phyloP scores from a whole-genome alignment of 345 rosid genomes.

The Brassica juncea region DNA sequence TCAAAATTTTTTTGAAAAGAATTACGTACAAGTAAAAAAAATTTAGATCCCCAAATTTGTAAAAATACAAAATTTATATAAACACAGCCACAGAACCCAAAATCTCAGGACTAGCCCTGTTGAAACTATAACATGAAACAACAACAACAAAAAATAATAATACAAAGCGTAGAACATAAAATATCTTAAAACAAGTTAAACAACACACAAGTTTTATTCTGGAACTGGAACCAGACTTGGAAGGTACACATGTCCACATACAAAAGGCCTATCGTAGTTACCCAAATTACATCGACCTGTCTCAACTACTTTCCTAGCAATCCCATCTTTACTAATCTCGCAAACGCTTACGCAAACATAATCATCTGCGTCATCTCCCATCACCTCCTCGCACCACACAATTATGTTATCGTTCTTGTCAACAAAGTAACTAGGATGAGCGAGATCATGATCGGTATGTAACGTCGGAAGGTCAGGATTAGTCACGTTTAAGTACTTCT shows the following conservation, averaged over 20 bases:
- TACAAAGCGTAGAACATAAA: neutral
- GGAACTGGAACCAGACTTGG: constrained; percentile 39
- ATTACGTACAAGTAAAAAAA: no score
- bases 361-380: neutral
- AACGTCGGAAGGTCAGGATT: constrained; percentile 26
- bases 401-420: constrained; percentile 20
- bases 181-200: neutral
- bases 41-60: no score
- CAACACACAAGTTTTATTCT: constrained; percentile 17
- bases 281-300: constrained; percentile 18
- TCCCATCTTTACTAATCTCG: constrained; percentile 30
- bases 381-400: constrained; percentile 27
- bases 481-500: constrained; percentile 21
- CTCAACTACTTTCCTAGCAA: neutral
- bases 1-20: neutral
- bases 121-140: no score
- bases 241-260: constrained; percentile 16
- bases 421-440: constrained; percentile 34
- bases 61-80: no score
- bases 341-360: constrained; percentile 18
- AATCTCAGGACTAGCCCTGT: no score
- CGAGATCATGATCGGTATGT: constrained; percentile 29
- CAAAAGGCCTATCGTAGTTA: neutral
- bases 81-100: no score
- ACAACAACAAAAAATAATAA: no score